Evolutionary conservation across 768 basidiomycete genomes (phyloP).

Genomic region (Kwoniella botswanensis): DNA sequence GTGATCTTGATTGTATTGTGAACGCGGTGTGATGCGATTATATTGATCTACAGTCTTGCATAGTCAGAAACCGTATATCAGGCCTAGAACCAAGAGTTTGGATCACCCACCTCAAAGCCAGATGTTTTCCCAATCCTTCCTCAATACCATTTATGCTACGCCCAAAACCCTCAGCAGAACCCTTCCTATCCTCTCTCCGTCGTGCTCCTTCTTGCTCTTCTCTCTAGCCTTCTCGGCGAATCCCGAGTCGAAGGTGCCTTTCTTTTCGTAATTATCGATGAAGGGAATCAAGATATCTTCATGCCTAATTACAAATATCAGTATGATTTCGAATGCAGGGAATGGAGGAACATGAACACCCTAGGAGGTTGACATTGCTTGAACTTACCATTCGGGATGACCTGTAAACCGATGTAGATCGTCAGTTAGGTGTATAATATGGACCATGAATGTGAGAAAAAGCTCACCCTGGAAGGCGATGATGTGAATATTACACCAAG

Average conservation of each 20-base stretch:
- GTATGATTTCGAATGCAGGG: too few relatives aligned
- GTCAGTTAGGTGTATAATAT: background rate
- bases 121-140: background rate
- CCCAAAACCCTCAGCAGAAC: conserved; percentile 41
- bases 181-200: conserved; percentile 36
- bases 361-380: too few relatives aligned
- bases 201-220: conserved; percentile 31
- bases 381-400: conserved; percentile 45
- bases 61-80: too few relatives aligned
- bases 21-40: too few relatives aligned
- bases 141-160: conserved; percentile 17
- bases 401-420: conserved; percentile 10
- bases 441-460: background rate
- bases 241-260: conserved; percentile 36
- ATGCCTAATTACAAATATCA: conserved; percentile 20
- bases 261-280: conserved; percentile 43
- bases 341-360: too few relatives aligned
- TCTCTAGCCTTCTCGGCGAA: conserved; percentile 41
- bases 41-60: too few relatives aligned
- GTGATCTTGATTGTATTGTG: too few relatives aligned
- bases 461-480: conserved; percentile 47
- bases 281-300: conserved; percentile 47
- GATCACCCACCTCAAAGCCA: background rate
- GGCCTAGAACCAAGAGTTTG: background rate
- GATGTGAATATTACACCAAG: conserved; percentile 43